phyloP scores from a whole-genome alignment of 192 early-diverging fungal genomes.

The Podila epicladia region DNA sequence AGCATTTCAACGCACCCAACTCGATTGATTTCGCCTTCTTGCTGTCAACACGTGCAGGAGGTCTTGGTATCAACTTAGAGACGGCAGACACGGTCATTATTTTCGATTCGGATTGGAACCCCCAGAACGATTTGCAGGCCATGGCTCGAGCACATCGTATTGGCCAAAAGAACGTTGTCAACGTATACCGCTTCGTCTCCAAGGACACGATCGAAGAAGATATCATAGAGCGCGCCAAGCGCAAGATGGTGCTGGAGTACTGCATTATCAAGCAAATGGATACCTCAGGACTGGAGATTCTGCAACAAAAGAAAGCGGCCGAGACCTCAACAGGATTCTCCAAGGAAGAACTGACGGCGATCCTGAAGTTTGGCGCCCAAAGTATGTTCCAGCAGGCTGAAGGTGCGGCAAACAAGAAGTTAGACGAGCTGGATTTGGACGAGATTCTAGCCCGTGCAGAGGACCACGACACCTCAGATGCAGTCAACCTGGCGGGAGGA shows the following conservation, averaged over 20 bases:
- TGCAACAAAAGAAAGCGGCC: slow-evolving; percentile 60
- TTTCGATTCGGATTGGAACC: slow-evolving; percentile 95
- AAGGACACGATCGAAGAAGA: slow-evolving; percentile 99
- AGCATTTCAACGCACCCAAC: slow-evolving; percentile 96
- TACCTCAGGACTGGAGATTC: slow-evolving; percentile 84
- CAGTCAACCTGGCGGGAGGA: slow-evolving; percentile 70
- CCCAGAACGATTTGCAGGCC: slow-evolving; percentile 96
- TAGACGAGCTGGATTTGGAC: slow-evolving; percentile 97
- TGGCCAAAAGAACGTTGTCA: slow-evolving; percentile 96
- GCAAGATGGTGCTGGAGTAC: slow-evolving; percentile 99
- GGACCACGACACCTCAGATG: slow-evolving; percentile 80
- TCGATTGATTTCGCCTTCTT: slow-evolving; percentile 96
- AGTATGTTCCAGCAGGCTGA: slow-evolving; percentile 91
- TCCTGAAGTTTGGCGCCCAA: slow-evolving; percentile 98
- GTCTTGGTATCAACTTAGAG: slow-evolving; percentile 95
- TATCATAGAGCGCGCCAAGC: slow-evolving; percentile 97
- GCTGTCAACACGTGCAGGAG: slow-evolving; percentile 96
- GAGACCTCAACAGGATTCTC: slow-evolving; percentile 66
- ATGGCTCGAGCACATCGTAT: slow-evolving; percentile 99
- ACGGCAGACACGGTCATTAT: slow-evolving; percentile 98
- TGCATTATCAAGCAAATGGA: slow-evolving; percentile 99
- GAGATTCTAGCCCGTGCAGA: slow-evolving; percentile 97
- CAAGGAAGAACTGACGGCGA: slow-evolving; percentile 90
- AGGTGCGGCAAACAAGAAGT: slow-evolving; percentile 69
- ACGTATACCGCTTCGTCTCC: slow-evolving; percentile 97